These are phyloP conservation scores for Monilinia polystroma DNA, from an alignment of 2,329 filamentous ascomycete genomes.

Conservation along the genomic window DNA sequence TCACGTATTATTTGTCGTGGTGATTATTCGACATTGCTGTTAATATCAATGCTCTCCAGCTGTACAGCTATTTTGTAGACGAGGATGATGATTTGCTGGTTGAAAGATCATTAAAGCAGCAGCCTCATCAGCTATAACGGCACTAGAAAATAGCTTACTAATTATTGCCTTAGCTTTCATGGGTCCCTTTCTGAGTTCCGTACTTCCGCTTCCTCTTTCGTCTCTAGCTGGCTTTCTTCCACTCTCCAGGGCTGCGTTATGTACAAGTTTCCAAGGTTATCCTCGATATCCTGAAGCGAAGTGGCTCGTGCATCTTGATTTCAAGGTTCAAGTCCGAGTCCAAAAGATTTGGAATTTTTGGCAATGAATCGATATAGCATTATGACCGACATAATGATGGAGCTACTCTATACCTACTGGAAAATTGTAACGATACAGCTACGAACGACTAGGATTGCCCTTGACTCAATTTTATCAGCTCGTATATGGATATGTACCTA, in stretches of 20 bases:
- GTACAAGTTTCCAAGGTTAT: background rate
- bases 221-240: background rate
- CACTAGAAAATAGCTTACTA: background rate
- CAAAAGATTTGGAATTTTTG: no score
- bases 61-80: background rate
- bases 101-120: slow-evolving; percentile 1
- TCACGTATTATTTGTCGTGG: background rate
- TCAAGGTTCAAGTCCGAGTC: no score
- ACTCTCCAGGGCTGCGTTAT: no score
- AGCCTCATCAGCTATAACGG: background rate
- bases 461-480: no score
- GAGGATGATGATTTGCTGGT: background rate
- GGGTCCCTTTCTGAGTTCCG: background rate
- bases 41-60: background rate
- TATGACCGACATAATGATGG: background rate
- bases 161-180: no score
- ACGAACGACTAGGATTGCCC: background rate
- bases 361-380: background rate
- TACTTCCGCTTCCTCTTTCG: background rate
- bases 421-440: no score
- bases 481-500: no score
- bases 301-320: no score
- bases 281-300: background rate
- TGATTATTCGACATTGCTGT: background rate
- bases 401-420: no score